A percentile compares a stretch with the other conserved stretches of the same genome.
Conservation (phyloP, 225 moss, liverwort and hornwort genomes). For the Pleurozium schreberi region DNA sequence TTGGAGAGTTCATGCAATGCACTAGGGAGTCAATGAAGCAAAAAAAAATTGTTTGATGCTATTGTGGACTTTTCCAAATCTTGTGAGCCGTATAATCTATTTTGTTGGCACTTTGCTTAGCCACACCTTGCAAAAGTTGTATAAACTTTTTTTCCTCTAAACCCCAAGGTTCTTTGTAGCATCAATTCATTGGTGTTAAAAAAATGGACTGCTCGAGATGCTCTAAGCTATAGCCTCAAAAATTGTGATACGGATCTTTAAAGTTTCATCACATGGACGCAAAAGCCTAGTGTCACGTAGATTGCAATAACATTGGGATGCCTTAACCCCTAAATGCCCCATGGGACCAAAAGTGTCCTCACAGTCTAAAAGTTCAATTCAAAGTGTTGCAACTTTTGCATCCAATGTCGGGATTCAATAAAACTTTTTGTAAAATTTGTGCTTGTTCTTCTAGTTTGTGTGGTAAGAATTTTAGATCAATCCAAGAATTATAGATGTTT, state of each 20-base stretch:
- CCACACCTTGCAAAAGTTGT: too few species aligned
- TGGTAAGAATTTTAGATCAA: too few species aligned
- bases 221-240: background rate
- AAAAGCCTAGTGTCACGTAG: accelerated
- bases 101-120: accelerated
- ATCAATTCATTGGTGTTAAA: accelerated
- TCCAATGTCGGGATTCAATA: too few species aligned
- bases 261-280: background rate
- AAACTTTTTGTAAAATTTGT: too few species aligned
- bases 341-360: too few species aligned
- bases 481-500: too few species aligned
- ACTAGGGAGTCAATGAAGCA: background rate
- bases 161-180: accelerated
- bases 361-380: too few species aligned
- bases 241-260: background rate
- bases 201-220: accelerated
- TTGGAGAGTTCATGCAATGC: too few species aligned
- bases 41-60: accelerated
- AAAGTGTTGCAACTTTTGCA: too few species aligned
- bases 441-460: too few species aligned
- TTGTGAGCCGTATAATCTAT: accelerated
- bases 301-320: background rate
- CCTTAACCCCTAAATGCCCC: too few species aligned
- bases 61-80: accelerated
- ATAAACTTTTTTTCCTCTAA: too few species aligned